Conservation (phyloP, 192 early-diverging fungal genomes). For the Cladochytrium replicatum region DNA sequence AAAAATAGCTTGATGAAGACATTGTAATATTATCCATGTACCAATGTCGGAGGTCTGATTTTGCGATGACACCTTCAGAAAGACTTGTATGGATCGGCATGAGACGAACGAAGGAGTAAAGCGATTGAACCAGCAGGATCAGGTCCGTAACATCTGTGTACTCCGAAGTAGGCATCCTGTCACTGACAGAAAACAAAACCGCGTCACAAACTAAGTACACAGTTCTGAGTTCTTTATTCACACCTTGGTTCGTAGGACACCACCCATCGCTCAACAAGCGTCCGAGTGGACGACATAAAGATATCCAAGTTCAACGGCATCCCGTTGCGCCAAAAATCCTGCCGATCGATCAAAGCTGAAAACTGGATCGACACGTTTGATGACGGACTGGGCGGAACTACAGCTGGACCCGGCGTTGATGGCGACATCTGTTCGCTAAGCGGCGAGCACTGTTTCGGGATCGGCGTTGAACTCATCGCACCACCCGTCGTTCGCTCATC, state of each 20-base stretch:
- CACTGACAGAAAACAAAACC: no score
- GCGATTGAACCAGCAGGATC: conserved; percentile 36
- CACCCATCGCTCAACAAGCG: conserved; percentile 40
- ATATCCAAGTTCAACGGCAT: conserved; percentile 38
- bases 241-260: conserved; percentile 29
- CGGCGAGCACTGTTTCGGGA: background rate
- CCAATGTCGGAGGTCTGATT: conserved; percentile 5
- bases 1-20: background rate
- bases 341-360: conserved; percentile 2
- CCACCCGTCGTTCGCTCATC: no score
- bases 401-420: background rate
- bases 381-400: background rate
- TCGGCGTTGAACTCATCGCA: no score
- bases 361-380: conserved; percentile 1
- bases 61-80: conserved; percentile 7
- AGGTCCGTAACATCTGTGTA: conserved; percentile 30
- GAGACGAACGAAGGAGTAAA: conserved; percentile 39
- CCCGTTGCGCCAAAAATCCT: conserved; percentile 30
- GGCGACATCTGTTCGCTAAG: background rate
- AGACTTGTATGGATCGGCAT: conserved; percentile 32
- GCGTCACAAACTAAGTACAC: no score
- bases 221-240: conserved; percentile 1
- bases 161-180: no score
- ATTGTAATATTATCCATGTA: background rate
- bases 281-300: conserved; percentile 4